Percentiles rank a stretch among this genome's conserved stretches.
phyloP scores from a whole-genome alignment of 805 yeast species.

The Yamadazyma akitaensis region DNA sequence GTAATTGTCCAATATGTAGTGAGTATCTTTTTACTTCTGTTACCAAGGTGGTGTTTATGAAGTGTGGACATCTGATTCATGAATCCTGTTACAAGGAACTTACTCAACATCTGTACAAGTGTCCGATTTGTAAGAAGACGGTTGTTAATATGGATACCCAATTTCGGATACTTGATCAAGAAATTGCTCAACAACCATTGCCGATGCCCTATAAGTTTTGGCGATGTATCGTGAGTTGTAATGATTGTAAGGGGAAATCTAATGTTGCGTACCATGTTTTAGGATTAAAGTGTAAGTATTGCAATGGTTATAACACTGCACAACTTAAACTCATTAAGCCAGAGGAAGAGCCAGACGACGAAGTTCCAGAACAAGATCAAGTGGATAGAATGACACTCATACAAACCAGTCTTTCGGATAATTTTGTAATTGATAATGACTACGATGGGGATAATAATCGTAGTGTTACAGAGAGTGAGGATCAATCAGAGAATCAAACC shows the following conservation, averaged over 20 bases:
- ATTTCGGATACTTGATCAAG: constrained; percentile 82
- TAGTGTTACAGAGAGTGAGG: constrained; percentile 16
- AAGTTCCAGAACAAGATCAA: constrained; percentile 8
- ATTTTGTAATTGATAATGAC: constrained; percentile 36
- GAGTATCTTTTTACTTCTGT: constrained; percentile 86
- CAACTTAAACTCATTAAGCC: constrained; percentile 70
- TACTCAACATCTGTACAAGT: constrained; percentile 79
- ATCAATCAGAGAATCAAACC: constrained; percentile 7
- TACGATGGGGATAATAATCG: constrained; percentile 22
- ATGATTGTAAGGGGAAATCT: constrained; percentile 85
- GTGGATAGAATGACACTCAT: constrained; percentile 27
- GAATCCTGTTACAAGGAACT: constrained; percentile 78
- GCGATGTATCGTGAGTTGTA: constrained; percentile 73
- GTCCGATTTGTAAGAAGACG: constrained; percentile 87
- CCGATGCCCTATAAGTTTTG: constrained; percentile 79
- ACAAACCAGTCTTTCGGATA: constrained; percentile 33
- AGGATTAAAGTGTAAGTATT: constrained; percentile 84
- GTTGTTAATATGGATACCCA: constrained; percentile 85
- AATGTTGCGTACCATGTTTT: constrained; percentile 74
- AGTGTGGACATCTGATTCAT: constrained; percentile 93
- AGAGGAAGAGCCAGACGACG: constrained; percentile 40
- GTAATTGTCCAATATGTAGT: constrained; percentile 90
- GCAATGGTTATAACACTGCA: constrained; percentile 83
- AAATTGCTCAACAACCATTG: constrained; percentile 68
- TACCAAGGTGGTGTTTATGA: constrained; percentile 83